These are phyloP conservation scores for Pichia inconspicua DNA, from an alignment of 1,139 yeast genomes.

Conservation along the genomic window DNA sequence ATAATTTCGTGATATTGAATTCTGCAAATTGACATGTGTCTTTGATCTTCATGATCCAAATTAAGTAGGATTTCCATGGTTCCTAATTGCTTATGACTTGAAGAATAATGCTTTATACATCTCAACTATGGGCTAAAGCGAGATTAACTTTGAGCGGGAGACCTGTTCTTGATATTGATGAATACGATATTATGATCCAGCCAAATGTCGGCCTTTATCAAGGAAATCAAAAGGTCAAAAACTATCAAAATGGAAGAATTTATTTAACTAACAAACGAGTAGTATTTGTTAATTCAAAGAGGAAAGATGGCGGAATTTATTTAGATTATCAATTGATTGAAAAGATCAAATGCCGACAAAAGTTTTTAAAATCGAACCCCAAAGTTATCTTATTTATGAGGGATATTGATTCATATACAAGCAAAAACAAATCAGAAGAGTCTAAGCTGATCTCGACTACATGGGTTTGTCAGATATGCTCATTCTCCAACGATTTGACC, in stretches of 20 bases:
- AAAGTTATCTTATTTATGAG: slow-evolving; percentile 39
- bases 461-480: slow-evolving; percentile 87
- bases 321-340: slow-evolving; percentile 43
- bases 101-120: slow-evolving; percentile 10
- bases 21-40: too few species aligned
- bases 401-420: background rate
- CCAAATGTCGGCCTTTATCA: slow-evolving; percentile 63
- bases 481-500: slow-evolving; percentile 49
- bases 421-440: background rate
- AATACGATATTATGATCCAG: slow-evolving; percentile 39
- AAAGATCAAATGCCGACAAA: slow-evolving; percentile 41
- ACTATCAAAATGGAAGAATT: slow-evolving; percentile 67
- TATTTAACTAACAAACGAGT: slow-evolving; percentile 70
- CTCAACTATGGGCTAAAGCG: slow-evolving; percentile 33
- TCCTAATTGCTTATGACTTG: background rate
- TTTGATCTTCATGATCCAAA: too few species aligned
- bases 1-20: too few species aligned
- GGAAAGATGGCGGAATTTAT: slow-evolving; percentile 34
- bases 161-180: slow-evolving; percentile 36
- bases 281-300: slow-evolving; percentile 58
- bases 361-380: slow-evolving; percentile 74
- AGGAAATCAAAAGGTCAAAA: slow-evolving; percentile 55
- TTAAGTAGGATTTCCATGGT: too few species aligned
- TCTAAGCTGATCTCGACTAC: background rate
- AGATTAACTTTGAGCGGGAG: slow-evolving; percentile 36